These are phyloP conservation scores for Pseudocercospora pini-densiflorae DNA, from an alignment of 2,329 filamentous ascomycete genomes.

Conservation along the genomic window DNA sequence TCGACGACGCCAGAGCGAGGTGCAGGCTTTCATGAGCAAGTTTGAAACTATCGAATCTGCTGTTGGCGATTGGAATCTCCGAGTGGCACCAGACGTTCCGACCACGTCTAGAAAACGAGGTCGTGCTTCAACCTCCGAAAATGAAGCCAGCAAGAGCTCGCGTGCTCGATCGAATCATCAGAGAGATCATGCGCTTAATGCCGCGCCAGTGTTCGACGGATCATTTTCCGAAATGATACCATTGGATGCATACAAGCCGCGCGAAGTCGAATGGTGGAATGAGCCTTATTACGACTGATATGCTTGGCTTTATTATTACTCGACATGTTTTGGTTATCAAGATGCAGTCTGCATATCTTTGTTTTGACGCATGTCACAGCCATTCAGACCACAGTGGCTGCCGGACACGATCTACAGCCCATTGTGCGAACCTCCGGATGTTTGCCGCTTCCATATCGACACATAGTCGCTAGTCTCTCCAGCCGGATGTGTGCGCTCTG, in stretches of 20 bases:
- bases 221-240: slow-evolving; percentile 20
- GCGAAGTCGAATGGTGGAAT: slow-evolving; percentile 23
- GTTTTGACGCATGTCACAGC: no score
- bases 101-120: neutral
- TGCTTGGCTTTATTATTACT: neutral
- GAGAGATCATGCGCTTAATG: slow-evolving; percentile 17
- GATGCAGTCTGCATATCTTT: no score
- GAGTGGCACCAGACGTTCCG: neutral
- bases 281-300: slow-evolving; percentile 23
- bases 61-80: slow-evolving; percentile 9
- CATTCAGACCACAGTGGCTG: no score
- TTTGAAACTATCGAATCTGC: slow-evolving; percentile 20
- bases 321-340: neutral
- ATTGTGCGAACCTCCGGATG: neutral
- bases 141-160: neutral
- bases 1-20: slow-evolving; percentile 11
- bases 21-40: slow-evolving; percentile 14
- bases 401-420: neutral
- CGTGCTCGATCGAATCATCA: neutral
- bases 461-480: slow-evolving; percentile 58
- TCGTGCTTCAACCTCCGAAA: neutral
- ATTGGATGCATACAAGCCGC: neutral
- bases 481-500: slow-evolving; percentile 60
- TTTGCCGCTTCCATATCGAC: slow-evolving; percentile 52
- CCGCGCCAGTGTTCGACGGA: slow-evolving; percentile 16